A percentile compares a stretch with the other conserved stretches of the same genome.
These are phyloP conservation scores for Arthrobotrys pseudoclavata DNA, from an alignment of 2,329 filamentous ascomycete species.

Conservation along the genomic window DNA sequence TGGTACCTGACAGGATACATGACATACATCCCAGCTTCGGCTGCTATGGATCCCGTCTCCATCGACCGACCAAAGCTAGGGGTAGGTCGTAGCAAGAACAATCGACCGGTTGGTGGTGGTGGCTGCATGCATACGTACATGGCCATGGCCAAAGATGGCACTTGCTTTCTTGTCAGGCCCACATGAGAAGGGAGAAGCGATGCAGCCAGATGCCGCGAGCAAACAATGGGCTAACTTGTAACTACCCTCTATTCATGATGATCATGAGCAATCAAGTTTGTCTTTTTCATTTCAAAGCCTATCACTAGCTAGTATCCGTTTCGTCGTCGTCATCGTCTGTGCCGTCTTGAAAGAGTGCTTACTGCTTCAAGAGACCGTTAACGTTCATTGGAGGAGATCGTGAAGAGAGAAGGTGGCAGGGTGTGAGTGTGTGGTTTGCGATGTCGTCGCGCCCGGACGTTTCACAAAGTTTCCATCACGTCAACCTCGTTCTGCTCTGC, in stretches of 20 bases:
- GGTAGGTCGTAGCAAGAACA: conserved; percentile 11
- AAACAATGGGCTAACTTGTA: not conserved
- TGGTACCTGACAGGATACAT: conserved; percentile 53
- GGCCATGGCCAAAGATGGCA: conserved; percentile 23
- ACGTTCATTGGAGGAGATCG: not conserved
- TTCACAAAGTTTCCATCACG: conserved; percentile 26
- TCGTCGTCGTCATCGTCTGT: conserved; percentile 19
- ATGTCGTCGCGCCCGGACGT: conserved; percentile 27
- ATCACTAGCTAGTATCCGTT: not conserved
- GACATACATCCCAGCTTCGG: not conserved
- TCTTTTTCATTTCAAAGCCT: not conserved
- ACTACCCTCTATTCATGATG: not conserved
- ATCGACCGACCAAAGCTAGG: conserved; percentile 20
- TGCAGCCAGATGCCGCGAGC: conserved; percentile 2
- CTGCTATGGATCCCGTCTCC: conserved; percentile 19
- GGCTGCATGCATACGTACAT: conserved; percentile 27
- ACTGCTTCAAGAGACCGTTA: not conserved
- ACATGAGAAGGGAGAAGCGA: conserved; percentile 25
- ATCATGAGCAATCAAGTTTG: conserved; percentile 7
- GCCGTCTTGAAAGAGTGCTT: not conserved
- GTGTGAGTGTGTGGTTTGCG: conserved; percentile 9
- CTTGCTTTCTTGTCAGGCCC: conserved; percentile 18
- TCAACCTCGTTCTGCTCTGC: not conserved
- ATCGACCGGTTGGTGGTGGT: conserved; percentile 3
- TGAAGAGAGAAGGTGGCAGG: not conserved